These are phyloP conservation scores for Paraurostyla sp. DNA, from an alignment of 73 alveolate species.

Conservation along the genomic window DNA sequence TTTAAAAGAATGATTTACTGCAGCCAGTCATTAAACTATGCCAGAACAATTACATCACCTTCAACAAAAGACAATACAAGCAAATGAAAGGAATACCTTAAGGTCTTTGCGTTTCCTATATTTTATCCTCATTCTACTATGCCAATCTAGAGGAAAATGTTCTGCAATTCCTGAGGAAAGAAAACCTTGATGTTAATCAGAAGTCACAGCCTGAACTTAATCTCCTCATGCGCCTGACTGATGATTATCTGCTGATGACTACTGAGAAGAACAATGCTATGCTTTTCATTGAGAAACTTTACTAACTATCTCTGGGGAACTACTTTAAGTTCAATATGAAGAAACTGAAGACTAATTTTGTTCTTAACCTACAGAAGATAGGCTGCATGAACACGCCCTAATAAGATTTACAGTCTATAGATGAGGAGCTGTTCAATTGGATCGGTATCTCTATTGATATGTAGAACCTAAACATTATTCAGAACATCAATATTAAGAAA, in stretches of 20 bases:
- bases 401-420: slow-evolving; percentile 18
- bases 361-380: slow-evolving; percentile 54
- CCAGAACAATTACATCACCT: slow-evolving; percentile 60
- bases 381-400: slow-evolving; percentile 41
- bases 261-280: slow-evolving; percentile 73
- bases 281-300: slow-evolving; percentile 66
- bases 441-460: slow-evolving; percentile 76
- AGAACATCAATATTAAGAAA: slow-evolving; percentile 48
- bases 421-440: slow-evolving; percentile 66
- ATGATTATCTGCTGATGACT: slow-evolving; percentile 76
- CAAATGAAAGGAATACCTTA: slow-evolving; percentile 78
- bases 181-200: not conserved
- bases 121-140: slow-evolving; percentile 75
- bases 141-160: slow-evolving; percentile 72
- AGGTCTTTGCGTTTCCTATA: slow-evolving; percentile 75
- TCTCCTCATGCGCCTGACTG: slow-evolving; percentile 79
- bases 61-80: slow-evolving; percentile 61
- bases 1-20: slow-evolving; percentile 50
- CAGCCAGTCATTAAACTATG: slow-evolving; percentile 52
- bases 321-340: slow-evolving; percentile 73
- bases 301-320: slow-evolving; percentile 58
- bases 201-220: slow-evolving; percentile 58
- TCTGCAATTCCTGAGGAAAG: slow-evolving; percentile 61
- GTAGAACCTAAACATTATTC: slow-evolving; percentile 61
- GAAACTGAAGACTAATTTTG: slow-evolving; percentile 74